phyloP scores from a whole-genome alignment of 768 basidiomycete species.

The Aureoboletus auriporus region DNA sequence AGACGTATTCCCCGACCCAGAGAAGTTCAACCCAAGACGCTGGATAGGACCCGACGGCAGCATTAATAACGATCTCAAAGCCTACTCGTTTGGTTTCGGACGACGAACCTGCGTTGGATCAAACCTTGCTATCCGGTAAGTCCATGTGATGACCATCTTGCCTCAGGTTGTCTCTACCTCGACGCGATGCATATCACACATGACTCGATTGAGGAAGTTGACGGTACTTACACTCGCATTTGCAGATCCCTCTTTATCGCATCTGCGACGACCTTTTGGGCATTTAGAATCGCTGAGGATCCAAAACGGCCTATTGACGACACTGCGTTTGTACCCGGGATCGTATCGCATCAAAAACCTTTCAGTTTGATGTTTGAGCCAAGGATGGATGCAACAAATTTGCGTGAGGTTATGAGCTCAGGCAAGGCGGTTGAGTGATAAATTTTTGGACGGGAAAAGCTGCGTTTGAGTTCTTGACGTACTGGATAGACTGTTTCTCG shows the following conservation, averaged over 20 bases:
- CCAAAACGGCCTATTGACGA: constrained; percentile 53
- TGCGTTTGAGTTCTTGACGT: too few relatives aligned
- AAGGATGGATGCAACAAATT: constrained; percentile 21
- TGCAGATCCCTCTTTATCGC: constrained; percentile 59
- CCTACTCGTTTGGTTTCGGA: constrained; percentile 55
- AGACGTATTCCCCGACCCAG: constrained; percentile 31
- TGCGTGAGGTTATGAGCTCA: constrained; percentile 13
- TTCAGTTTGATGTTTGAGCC: constrained; percentile 57
- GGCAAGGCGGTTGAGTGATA: not conserved
- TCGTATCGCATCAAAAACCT: constrained; percentile 59
- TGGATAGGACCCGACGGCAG: constrained; percentile 46
- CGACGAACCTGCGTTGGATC: constrained; percentile 29
- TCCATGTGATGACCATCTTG: not conserved
- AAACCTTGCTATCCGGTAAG: constrained; percentile 22
- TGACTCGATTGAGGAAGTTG: too few relatives aligned
- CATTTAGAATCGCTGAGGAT: constrained; percentile 51
- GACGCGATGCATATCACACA: not conserved
- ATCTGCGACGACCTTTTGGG: constrained; percentile 59
- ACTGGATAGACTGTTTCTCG: too few relatives aligned
- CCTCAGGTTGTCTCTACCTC: too few relatives aligned
- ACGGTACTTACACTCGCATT: not conserved
- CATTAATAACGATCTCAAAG: constrained; percentile 46
- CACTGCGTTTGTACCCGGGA: constrained; percentile 56
- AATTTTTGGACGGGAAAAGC: too few relatives aligned
- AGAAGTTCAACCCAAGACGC: constrained; percentile 51